These are phyloP conservation scores for Volvox africanus DNA, from an alignment of 139 green algal species.

Conservation along the genomic window DNA sequence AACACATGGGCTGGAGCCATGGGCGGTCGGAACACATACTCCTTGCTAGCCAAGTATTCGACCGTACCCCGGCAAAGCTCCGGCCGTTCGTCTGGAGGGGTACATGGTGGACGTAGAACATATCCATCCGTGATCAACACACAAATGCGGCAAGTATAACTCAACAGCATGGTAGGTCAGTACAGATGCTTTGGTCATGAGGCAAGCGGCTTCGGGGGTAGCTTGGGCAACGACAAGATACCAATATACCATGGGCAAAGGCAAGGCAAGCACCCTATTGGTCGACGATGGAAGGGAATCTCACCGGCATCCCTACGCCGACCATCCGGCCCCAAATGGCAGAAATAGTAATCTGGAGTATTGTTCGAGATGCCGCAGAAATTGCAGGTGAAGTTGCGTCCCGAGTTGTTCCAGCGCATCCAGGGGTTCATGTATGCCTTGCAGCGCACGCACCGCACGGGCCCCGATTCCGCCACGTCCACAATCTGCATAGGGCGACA, in stretches of 20 bases:
- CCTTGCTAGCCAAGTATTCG: slow-evolving; percentile 78
- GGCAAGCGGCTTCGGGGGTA: no score
- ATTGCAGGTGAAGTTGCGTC: slow-evolving; percentile 83
- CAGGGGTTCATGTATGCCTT: slow-evolving; percentile 94
- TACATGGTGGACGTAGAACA: no score
- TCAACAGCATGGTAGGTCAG: no score
- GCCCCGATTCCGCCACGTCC: slow-evolving; percentile 77
- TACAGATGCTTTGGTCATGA: no score
- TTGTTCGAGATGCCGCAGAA: slow-evolving; percentile 80
- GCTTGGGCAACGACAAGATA: no score
- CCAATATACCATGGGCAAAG: no score
- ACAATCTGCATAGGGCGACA: slow-evolving; percentile 77
- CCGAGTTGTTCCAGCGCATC: slow-evolving; percentile 78
- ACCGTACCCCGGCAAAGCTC: slow-evolving; percentile 82
- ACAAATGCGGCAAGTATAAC: not conserved
- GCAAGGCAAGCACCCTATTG: no score
- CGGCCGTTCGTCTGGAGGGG: slow-evolving; percentile 69
- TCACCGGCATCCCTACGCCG: slow-evolving; percentile 51
- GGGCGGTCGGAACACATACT: slow-evolving; percentile 81
- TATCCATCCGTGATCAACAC: not conserved
- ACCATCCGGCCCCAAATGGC: slow-evolving; percentile 79
- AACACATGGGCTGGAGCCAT: slow-evolving; percentile 88
- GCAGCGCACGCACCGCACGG: slow-evolving; percentile 86
- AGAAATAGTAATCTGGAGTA: slow-evolving; percentile 83
- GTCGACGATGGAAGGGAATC: not conserved